These are phyloP conservation scores for Diaporthe nobilis DNA, from an alignment of 2,329 filamentous ascomycete genomes.

Conservation along the genomic window DNA sequence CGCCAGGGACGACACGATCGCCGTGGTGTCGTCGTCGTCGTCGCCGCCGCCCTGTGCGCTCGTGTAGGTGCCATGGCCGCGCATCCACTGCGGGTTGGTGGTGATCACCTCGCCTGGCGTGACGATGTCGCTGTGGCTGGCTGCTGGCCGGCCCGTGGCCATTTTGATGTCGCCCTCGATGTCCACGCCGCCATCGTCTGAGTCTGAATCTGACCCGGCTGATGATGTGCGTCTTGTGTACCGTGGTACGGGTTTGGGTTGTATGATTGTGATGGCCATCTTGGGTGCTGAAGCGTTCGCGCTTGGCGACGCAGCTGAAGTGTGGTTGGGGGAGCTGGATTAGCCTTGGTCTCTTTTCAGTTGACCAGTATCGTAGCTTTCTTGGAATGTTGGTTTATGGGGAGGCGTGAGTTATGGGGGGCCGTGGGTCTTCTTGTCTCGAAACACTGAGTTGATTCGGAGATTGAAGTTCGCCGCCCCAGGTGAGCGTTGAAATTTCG, in stretches of 20 bases:
- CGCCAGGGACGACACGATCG: constrained; percentile 90
- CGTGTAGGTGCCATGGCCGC: constrained; percentile 91
- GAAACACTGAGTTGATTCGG: neutral
- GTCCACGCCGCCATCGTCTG: constrained; percentile 52
- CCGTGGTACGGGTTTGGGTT: constrained; percentile 46
- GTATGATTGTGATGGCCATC: constrained; percentile 52
- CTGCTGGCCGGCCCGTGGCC: constrained; percentile 49
- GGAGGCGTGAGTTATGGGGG: neutral
- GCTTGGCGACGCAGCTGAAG: neutral
- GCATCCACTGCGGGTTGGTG: constrained; percentile 96
- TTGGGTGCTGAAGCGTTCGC: constrained; percentile 1
- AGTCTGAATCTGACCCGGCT: constrained; percentile 52
- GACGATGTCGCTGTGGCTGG: constrained; percentile 70
- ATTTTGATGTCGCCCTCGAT: constrained; percentile 62
- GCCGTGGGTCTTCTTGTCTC: neutral
- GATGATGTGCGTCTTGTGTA: constrained; percentile 32
- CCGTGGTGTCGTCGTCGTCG: constrained; percentile 67
- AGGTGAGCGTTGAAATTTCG: constrained; percentile 36
- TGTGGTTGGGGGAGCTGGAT: neutral
- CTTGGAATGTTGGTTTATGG: too few relatives aligned
- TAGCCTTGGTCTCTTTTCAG: too few relatives aligned
- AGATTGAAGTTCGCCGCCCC: neutral
- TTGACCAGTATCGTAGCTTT: neutral
- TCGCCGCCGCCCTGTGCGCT: neutral
- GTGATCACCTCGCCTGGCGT: constrained; percentile 93